Evolutionary conservation across 768 basidiomycete species (phyloP), one percentile per base, ranked within the genome.

Genomic region (Tricholoma terreum): DNA sequence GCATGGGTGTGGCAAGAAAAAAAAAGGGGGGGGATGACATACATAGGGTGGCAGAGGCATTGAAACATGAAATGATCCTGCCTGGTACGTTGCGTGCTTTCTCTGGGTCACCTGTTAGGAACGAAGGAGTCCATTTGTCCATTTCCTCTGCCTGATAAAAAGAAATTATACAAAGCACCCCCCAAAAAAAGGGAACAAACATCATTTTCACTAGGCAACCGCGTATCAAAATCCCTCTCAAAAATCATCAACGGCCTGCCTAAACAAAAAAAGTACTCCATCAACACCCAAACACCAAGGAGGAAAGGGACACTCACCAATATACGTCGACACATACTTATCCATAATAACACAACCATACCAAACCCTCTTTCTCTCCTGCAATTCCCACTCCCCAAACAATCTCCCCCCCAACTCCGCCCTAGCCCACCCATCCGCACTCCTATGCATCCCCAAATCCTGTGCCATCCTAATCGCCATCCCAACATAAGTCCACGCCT

Each of bases 381-480:
- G 83, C 58, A 90, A 73, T 70, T 89, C 86, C 67, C 76, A 75
- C 53, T 74, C 71, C 1, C 75, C 77, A 65, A 92, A 91, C 42
- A 92, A 63, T 42, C 74, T 60, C 43, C 78, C 75, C 0, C 85
- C 85, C 54, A 84, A 76, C 14, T 77, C 82, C 55, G 69, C 81
- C 24, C 85, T 72, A 17, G 81, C 80, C 90, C 91, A 93, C 27
- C 85, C 84, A 65, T 92, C 90, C 30, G 92, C 88, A 61, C 80
- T 81, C 34, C 89, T 81, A 65, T 93, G 91, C 81, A 93, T 83
- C 7, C 91, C 91, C 54, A 93, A 70, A 70, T 93, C 91, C 71
- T 92, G 91, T 14, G 91, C 91, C 91, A 94, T 93, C n/a, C 93
- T 81, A 35, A 94, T 86, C 0, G 89, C 92, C 87, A 92, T 90